Conservation (phyloP, 805 yeast genomes). For the Suhomyces xylopsoci region DNA sequence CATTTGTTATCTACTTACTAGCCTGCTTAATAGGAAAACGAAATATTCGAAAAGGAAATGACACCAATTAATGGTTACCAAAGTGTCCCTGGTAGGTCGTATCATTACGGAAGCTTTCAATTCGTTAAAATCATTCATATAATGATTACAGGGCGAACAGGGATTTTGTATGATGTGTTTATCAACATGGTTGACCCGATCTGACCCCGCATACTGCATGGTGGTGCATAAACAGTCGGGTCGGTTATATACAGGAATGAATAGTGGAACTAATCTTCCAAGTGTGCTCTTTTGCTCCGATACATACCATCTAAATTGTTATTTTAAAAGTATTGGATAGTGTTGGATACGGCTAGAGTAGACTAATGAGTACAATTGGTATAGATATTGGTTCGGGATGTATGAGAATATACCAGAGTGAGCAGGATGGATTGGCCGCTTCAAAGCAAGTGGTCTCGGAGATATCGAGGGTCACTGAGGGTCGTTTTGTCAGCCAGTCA, state of each 20-base stretch:
- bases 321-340: neutral
- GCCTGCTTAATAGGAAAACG: too few species aligned
- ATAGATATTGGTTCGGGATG: conserved; percentile 53
- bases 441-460: neutral
- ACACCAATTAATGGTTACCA: neutral
- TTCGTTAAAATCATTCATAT: too few species aligned
- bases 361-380: conserved; percentile 26
- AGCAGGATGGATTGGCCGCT: conserved; percentile 7
- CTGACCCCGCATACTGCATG: neutral
- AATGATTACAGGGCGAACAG: too few species aligned
- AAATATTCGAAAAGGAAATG: too few species aligned
- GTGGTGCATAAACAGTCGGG: neutral
- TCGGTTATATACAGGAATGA: neutral
- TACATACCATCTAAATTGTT: neutral
- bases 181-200: neutral
- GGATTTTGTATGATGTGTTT: too few species aligned
- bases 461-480: neutral
- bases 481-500: conserved; percentile 35
- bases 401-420: conserved; percentile 35
- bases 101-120: too few species aligned
- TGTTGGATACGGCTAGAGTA: neutral
- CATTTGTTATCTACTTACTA: too few species aligned
- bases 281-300: neutral
- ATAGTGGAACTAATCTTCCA: too few species aligned
- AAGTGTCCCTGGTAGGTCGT: too few species aligned